Conservation (phyloP, 2,329 filamentous ascomycete genomes). For the Ceratocystiopsis sp. region DNA sequence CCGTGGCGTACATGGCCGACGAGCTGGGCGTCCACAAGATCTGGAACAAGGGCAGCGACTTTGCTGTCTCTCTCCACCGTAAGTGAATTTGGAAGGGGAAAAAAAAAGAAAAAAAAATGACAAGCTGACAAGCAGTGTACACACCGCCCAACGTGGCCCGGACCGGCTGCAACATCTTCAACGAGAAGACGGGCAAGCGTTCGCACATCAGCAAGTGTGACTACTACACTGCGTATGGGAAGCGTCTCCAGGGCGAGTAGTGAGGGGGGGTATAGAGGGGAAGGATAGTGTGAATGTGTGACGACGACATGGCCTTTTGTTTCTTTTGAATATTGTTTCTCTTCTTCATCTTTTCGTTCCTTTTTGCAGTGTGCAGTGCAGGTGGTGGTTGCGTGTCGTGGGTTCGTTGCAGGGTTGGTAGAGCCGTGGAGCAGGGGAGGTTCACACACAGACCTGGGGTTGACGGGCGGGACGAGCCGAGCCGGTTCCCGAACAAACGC, state of each 20-base stretch:
- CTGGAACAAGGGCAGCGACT: conserved; percentile 55
- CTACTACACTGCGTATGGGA: conserved; percentile 51
- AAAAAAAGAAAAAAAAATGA: neutral
- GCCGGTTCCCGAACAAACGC: no score
- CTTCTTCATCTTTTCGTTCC: no score
- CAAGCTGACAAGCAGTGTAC: conserved; percentile 36
- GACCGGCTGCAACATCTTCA: conserved; percentile 67
- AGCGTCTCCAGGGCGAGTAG: conserved; percentile 17
- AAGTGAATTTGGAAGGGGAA: conserved; percentile 14
- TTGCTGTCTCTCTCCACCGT: conserved; percentile 71
- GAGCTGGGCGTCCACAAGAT: conserved; percentile 75
- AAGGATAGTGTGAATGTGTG: no score
- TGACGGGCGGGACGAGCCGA: no score
- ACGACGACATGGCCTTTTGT: no score
- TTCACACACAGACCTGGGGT: no score
- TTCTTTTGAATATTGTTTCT: no score
- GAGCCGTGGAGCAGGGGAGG: no score
- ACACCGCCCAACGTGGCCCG: conserved; percentile 79
- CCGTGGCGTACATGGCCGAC: conserved; percentile 84
- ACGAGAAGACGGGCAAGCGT: conserved; percentile 56
- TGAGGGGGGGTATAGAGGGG: no score
- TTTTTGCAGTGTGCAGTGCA: no score
- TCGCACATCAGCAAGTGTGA: conserved; percentile 54
- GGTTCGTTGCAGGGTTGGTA: no score
- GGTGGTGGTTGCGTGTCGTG: no score